These are phyloP conservation scores for Solanum tarijense DNA, from an alignment of 257 asterid species.

Conservation along the genomic window DNA sequence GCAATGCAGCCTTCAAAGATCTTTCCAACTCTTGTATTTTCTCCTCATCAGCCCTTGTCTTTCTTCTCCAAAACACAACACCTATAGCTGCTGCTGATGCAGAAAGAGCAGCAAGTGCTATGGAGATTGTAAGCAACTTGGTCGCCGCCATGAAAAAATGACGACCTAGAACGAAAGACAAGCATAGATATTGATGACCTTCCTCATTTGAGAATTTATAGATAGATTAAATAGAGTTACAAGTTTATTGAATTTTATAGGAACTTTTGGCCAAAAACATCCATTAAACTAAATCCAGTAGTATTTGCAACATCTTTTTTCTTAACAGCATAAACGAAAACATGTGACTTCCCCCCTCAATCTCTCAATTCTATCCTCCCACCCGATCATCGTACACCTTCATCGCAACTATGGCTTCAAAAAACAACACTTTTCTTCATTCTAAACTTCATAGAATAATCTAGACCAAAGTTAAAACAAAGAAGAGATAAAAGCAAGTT, in stretches of 20 bases:
- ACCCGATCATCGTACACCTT: neutral
- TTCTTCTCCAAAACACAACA: conserved; percentile 33
- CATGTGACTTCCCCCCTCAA: neutral
- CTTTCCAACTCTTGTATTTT: conserved; percentile 51
- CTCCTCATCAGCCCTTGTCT: conserved; percentile 22
- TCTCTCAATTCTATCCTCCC: neutral
- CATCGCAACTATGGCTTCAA: neutral
- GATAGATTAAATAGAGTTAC: neutral
- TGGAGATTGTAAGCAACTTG: conserved; percentile 25
- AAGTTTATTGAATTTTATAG: neutral
- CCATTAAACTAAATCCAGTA: neutral
- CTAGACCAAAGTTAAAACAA: neutral
- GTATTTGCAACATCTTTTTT: neutral
- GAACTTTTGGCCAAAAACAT: neutral
- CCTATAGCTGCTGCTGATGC: conserved; percentile 29
- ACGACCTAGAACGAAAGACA: neutral
- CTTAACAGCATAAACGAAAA: neutral
- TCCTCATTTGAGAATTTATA: neutral
- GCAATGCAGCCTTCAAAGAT: conserved; percentile 42
- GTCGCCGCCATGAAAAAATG: conserved; percentile 12
- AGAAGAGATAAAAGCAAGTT: neutral
- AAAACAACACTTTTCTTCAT: neutral
- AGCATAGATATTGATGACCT: neutral
- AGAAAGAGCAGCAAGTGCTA: conserved; percentile 24
- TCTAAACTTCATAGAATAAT: neutral